phyloP scores from a whole-genome alignment of 192 early-diverging fungal species.

The Pilaira anomala region DNA sequence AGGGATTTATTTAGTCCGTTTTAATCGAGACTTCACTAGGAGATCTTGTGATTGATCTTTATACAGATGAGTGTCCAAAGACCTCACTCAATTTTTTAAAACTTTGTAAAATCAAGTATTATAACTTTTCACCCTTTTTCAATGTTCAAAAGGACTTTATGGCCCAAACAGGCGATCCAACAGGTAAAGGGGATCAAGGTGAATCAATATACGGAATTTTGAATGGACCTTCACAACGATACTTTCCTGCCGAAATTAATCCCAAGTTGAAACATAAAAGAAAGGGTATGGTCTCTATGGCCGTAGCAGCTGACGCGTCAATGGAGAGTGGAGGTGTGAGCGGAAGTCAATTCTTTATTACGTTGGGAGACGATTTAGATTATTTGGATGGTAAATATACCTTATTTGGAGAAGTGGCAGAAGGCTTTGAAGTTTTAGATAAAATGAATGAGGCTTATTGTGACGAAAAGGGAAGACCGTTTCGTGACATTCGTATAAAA shows the following conservation, averaged over 20 bases:
- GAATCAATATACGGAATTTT: slow-evolving; percentile 68
- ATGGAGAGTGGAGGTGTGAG: slow-evolving; percentile 44
- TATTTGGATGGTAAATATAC: slow-evolving; percentile 82
- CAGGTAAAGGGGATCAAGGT: slow-evolving; percentile 67
- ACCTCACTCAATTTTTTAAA: slow-evolving; percentile 82
- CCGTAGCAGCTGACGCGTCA: slow-evolving; percentile 45
- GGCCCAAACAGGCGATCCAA: slow-evolving; percentile 73
- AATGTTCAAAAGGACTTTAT: slow-evolving; percentile 81
- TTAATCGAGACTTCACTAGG: slow-evolving; percentile 88
- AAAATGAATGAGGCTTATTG: slow-evolving; percentile 67
- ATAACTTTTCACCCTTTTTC: slow-evolving; percentile 80
- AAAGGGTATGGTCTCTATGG: slow-evolving; percentile 79
- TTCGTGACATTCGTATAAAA: slow-evolving; percentile 81
- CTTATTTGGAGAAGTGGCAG: slow-evolving; percentile 84
- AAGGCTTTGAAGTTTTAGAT: slow-evolving; percentile 86
- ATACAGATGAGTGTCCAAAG: slow-evolving; percentile 64
- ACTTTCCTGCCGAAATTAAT: slow-evolving; percentile 76
- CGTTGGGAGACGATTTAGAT: slow-evolving; percentile 66
- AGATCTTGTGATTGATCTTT: slow-evolving; percentile 87
- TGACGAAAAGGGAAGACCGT: slow-evolving; percentile 74
- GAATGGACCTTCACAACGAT: slow-evolving; percentile 53
- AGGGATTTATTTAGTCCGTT: slow-evolving; percentile 47
- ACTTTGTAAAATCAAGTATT: slow-evolving; percentile 86
- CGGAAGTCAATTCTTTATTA: slow-evolving; percentile 90
- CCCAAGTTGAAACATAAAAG: slow-evolving; percentile 76